These are phyloP conservation scores for Arabidopsis arenosa DNA, from an alignment of 345 rosid species.

Conservation along the genomic window DNA sequence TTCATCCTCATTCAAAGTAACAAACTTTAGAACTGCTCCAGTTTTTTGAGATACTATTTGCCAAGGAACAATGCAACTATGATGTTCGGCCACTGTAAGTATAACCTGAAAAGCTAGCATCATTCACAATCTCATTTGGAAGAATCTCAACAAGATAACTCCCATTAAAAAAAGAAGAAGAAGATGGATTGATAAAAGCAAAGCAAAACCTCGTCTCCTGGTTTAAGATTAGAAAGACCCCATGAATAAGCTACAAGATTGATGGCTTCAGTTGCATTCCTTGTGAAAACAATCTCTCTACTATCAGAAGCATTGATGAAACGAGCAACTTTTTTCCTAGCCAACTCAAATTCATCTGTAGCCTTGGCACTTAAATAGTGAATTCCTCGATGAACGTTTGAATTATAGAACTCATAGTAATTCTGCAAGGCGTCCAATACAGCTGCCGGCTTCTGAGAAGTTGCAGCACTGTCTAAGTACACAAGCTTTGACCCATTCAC, in stretches of 20 bases:
- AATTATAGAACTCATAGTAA: conserved; percentile 77
- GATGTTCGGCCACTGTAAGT: conserved; percentile 87
- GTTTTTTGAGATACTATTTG: conserved; percentile 81
- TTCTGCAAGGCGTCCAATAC: conserved; percentile 75
- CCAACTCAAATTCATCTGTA: conserved; percentile 86
- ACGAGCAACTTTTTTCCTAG: conserved; percentile 84
- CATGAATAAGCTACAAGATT: conserved; percentile 88
- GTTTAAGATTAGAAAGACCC: conserved; percentile 76
- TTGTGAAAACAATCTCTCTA: conserved; percentile 84
- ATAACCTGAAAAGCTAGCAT: conserved; percentile 59
- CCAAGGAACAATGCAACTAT: conserved; percentile 98
- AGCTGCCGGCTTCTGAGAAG: conserved; percentile 84
- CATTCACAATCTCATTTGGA: conserved; percentile 31
- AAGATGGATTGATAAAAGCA: conserved; percentile 2
- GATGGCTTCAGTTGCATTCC: conserved; percentile 96
- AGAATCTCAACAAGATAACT: too few relatives aligned
- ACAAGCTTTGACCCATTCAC: conserved; percentile 85
- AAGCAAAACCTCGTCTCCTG: conserved; percentile 75
- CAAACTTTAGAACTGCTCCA: conserved; percentile 77
- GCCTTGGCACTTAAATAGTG: conserved; percentile 92
- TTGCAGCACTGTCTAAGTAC: conserved; percentile 95
- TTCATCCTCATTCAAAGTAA: conserved; percentile 66
- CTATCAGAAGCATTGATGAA: conserved; percentile 80
- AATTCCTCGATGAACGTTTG: conserved; percentile 90
- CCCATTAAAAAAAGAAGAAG: too few relatives aligned